Evolutionary conservation across 2,329 filamentous ascomycete species (phyloP).

Genomic region (Juglanconis oblonga): DNA sequence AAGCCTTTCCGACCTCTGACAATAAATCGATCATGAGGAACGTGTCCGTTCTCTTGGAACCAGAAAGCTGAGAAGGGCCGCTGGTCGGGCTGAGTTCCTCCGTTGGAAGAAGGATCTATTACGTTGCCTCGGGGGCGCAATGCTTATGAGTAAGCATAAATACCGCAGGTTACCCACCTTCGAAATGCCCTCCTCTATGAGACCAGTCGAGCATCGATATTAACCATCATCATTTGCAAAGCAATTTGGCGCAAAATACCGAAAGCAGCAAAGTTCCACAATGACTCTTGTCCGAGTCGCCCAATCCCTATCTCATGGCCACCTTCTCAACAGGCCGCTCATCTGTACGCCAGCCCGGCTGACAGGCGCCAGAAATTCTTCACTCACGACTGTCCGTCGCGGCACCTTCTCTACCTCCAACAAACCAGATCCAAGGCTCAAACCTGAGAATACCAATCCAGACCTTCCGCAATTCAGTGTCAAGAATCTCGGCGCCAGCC

Average conservation of each 20-base stretch:
- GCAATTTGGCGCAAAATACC: neutral
- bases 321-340: neutral
- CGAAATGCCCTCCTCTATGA: too few relatives aligned
- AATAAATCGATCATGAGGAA: conserved; percentile 40
- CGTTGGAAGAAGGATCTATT: neutral
- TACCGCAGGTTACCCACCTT: too few relatives aligned
- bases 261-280: neutral
- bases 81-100: neutral
- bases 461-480: conserved; percentile 23
- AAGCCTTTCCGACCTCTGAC: conserved; percentile 58
- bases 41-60: neutral
- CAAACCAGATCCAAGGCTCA: neutral
- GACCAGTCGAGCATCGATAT: too few relatives aligned
- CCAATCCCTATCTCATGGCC: neutral
- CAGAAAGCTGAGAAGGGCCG: neutral
- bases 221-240: neutral
- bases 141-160: neutral
- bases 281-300: neutral
- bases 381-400: neutral
- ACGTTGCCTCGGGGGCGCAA: neutral
- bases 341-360: neutral
- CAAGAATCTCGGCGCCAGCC: conserved; percentile 21
- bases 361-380: neutral
- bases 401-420: neutral
- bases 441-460: conserved; percentile 6